Percentiles rank a stretch among this genome's conserved stretches.
These are phyloP conservation scores for Diplocarpon rosae DNA, from an alignment of 2,329 filamentous ascomycete genomes.

Conservation along the genomic window DNA sequence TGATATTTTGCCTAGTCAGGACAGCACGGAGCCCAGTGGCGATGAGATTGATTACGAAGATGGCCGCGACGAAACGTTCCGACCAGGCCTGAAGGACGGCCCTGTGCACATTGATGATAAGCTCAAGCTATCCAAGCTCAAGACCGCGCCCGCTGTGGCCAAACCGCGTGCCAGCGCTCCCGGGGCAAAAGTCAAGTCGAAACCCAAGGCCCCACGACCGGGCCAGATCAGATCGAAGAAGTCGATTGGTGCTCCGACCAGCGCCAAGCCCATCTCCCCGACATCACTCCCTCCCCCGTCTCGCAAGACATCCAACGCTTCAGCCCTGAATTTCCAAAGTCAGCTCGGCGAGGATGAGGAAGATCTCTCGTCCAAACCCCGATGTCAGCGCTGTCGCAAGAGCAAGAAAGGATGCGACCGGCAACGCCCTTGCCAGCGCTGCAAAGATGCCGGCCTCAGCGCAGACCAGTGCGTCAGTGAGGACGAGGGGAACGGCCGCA, in stretches of 20 bases:
- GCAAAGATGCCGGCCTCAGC: conserved; percentile 89
- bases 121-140: conserved; percentile 33
- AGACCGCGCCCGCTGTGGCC: conserved; percentile 26
- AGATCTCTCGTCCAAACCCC: conserved; percentile 87
- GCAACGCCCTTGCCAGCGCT: conserved; percentile 87
- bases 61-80: conserved; percentile 28
- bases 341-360: conserved; percentile 63
- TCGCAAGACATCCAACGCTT: conserved; percentile 65
- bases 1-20: conserved; percentile 43
- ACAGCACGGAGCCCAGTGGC: conserved; percentile 48
- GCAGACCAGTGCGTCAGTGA: conserved; percentile 93
- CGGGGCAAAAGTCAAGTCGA: conserved; percentile 36
- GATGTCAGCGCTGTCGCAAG: conserved; percentile 96
- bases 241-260: conserved; percentile 28
- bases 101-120: conserved; percentile 18
- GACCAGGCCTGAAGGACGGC: conserved; percentile 20
- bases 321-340: conserved; percentile 51
- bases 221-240: conserved; percentile 40
- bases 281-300: conserved; percentile 58
- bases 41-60: conserved; percentile 47
- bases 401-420: conserved; percentile 99
- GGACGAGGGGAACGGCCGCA: conserved; percentile 93
- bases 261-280: conserved; percentile 45
- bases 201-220: conserved; percentile 29
- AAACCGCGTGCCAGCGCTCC: conserved; percentile 32